phyloP scores from a whole-genome alignment of 2,329 filamentous ascomycete species.

The Colletotrichum truncatum region DNA sequence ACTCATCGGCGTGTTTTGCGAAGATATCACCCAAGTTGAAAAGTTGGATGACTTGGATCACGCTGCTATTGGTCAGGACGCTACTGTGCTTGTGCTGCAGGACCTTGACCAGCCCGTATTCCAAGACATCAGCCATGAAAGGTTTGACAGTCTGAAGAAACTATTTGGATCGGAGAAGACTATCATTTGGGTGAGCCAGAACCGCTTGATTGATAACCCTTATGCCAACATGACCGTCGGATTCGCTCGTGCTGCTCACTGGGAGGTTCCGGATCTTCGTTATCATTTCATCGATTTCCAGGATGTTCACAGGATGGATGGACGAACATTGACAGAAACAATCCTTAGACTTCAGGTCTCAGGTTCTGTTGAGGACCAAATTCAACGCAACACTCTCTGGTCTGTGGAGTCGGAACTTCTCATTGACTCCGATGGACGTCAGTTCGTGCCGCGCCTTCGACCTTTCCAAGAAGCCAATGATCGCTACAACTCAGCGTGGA shows the following conservation, averaged over 20 bases:
- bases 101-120: conserved; percentile 35
- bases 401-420: conserved; percentile 1
- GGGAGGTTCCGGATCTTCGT: conserved; percentile 13
- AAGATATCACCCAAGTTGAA: neutral
- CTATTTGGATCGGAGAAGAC: conserved; percentile 22
- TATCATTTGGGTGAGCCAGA: conserved; percentile 34
- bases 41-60: neutral
- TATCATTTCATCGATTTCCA: conserved; percentile 23
- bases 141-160: conserved; percentile 29
- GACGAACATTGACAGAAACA: neutral
- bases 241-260: conserved; percentile 8
- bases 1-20: neutral
- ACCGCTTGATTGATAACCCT: conserved; percentile 29
- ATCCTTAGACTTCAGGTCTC: neutral
- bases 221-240: conserved; percentile 32
- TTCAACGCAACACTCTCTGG: neutral
- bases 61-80: neutral
- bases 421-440: neutral
- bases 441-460: neutral
- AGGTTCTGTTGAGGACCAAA: too few species aligned
- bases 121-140: conserved; percentile 43
- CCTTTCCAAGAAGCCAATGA: neutral
- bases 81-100: neutral
- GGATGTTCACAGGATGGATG: neutral
- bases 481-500: conserved; percentile 1